These are phyloP conservation scores for Coprinopsis marcescibilis DNA, from an alignment of 768 basidiomycete species.

Conservation along the genomic window DNA sequence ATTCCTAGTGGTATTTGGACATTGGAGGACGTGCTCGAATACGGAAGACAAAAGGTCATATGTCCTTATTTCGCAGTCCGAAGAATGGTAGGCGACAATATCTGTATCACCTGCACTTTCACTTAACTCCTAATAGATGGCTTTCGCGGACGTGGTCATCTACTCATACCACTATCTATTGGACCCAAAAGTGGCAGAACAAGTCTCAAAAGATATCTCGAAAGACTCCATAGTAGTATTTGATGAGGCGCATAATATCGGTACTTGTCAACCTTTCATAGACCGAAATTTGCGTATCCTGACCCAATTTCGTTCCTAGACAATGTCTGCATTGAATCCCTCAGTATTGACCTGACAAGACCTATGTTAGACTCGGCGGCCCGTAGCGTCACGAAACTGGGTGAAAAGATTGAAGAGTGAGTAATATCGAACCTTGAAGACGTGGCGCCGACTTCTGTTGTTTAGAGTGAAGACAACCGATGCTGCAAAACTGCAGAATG, in stretches of 20 bases:
- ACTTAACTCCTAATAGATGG: slow-evolving; percentile 57
- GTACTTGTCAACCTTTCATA: slow-evolving; percentile 33
- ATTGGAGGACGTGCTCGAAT: slow-evolving; percentile 84
- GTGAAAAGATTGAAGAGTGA: slow-evolving; percentile 93
- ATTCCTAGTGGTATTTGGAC: slow-evolving; percentile 91
- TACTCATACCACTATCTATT: slow-evolving; percentile 99
- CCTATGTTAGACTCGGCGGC: slow-evolving; percentile 96
- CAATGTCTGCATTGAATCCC: slow-evolving; percentile 97
- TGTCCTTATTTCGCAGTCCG: slow-evolving; percentile 97
- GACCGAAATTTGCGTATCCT: too few relatives aligned
- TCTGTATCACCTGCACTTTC: slow-evolving; percentile 9
- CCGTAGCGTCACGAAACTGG: slow-evolving; percentile 78
- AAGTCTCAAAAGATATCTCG: slow-evolving; percentile 95
- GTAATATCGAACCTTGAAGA: slow-evolving; percentile 18
- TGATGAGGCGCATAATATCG: slow-evolving; percentile 99
- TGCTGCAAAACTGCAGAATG: slow-evolving; percentile 90
- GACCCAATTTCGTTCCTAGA: too few relatives aligned
- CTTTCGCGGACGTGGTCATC: slow-evolving; percentile 93
- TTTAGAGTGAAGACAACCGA: slow-evolving; percentile 94
- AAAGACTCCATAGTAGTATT: slow-evolving; percentile 99
- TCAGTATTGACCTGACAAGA: slow-evolving; percentile 94
- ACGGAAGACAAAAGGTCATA: slow-evolving; percentile 77
- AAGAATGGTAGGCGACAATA: slow-evolving; percentile 63
- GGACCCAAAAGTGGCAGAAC: slow-evolving; percentile 98
- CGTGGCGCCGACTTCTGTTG: slow-evolving; percentile 4